These are phyloP conservation scores for Neonectria coccinea DNA, from an alignment of 2,329 filamentous ascomycete genomes.

Conservation along the genomic window DNA sequence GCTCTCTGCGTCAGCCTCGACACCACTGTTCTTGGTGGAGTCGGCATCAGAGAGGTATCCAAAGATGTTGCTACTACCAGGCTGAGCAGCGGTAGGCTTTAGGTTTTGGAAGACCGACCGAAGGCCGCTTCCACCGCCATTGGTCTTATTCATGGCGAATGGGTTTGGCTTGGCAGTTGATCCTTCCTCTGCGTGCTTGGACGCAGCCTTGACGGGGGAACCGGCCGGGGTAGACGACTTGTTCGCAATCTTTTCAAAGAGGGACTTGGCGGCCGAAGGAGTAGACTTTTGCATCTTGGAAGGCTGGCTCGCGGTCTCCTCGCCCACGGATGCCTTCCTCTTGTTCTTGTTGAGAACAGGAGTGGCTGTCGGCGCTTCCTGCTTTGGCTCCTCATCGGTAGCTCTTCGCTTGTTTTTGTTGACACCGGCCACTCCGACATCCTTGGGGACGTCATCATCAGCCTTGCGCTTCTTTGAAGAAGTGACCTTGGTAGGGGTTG, in stretches of 20 bases:
- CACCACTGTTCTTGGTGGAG: slow-evolving; percentile 65
- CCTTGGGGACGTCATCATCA: slow-evolving; percentile 60
- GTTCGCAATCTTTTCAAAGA: slow-evolving; percentile 69
- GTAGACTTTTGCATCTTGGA: slow-evolving; percentile 64
- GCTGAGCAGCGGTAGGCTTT: slow-evolving; percentile 48
- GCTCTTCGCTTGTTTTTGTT: slow-evolving; percentile 64
- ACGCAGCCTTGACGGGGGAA: slow-evolving; percentile 48
- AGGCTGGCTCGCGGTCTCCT: slow-evolving; percentile 62
- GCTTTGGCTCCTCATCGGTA: slow-evolving; percentile 55
- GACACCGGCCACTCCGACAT: slow-evolving; percentile 49
- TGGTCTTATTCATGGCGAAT: slow-evolving; percentile 52
- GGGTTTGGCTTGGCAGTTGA: slow-evolving; percentile 49
- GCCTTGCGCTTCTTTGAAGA: slow-evolving; percentile 68
- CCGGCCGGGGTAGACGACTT: slow-evolving; percentile 54
- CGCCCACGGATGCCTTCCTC: slow-evolving; percentile 61
- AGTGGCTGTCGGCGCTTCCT: slow-evolving; percentile 44
- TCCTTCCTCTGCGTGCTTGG: slow-evolving; percentile 43
- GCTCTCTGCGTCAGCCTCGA: slow-evolving; percentile 61
- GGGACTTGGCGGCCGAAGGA: slow-evolving; percentile 65
- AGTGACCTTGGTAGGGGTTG: slow-evolving; percentile 49
- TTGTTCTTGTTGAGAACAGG: slow-evolving; percentile 61
- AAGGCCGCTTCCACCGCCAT: slow-evolving; percentile 48
- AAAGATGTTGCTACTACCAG: slow-evolving; percentile 65
- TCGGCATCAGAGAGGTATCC: slow-evolving; percentile 69
- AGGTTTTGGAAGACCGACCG: slow-evolving; percentile 58